A percentile compares a stretch with the other conserved stretches of the same genome.
Evolutionary conservation across 192 early-diverging fungal species (phyloP).

Genomic region (Jimgerdemannia flammicorona): DNA sequence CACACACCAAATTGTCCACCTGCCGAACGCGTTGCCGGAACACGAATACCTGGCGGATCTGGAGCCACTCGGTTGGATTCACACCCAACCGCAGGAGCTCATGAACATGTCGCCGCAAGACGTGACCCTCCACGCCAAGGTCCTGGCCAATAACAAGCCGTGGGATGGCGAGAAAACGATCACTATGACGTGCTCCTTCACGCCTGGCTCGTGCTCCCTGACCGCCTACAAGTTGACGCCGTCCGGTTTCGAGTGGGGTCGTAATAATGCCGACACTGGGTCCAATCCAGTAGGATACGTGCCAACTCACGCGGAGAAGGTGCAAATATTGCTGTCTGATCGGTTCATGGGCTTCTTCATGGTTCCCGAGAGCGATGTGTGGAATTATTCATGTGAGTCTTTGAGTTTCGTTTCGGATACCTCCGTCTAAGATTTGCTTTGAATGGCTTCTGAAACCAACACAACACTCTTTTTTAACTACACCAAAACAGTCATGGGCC

Average conservation of each 20-base stretch:
- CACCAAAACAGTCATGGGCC: slow-evolving; percentile 70
- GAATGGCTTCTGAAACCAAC: too few relatives aligned
- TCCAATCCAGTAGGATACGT: slow-evolving; percentile 84
- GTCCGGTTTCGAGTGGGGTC: slow-evolving; percentile 96
- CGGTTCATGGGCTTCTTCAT: slow-evolving; percentile 98
- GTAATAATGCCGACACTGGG: slow-evolving; percentile 85
- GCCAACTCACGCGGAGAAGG: slow-evolving; percentile 89
- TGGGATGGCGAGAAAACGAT: slow-evolving; percentile 98
- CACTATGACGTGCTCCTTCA: slow-evolving; percentile 93
- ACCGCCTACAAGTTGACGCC: slow-evolving; percentile 95
- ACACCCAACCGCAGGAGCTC: slow-evolving; percentile 93
- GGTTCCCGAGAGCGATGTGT: slow-evolving; percentile 92
- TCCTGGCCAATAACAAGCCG: slow-evolving; percentile 79
- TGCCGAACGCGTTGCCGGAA: slow-evolving; percentile 84
- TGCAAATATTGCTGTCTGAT: slow-evolving; percentile 95
- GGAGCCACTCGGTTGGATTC: slow-evolving; percentile 97
- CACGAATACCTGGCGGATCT: slow-evolving; percentile 90
- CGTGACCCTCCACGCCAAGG: slow-evolving; percentile 85
- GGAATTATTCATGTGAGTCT: slow-evolving; percentile 87
- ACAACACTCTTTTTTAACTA: not conserved
- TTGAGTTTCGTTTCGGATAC: too few relatives aligned
- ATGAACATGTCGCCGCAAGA: slow-evolving; percentile 88
- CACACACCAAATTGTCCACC: slow-evolving; percentile 89
- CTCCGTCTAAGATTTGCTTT: too few relatives aligned
- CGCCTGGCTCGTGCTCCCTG: slow-evolving; percentile 95